A percentile compares a stretch with the other conserved stretches of the same genome.
phyloP scores from a whole-genome alignment of 257 asterid genomes.

The Forsythia suspensa region DNA sequence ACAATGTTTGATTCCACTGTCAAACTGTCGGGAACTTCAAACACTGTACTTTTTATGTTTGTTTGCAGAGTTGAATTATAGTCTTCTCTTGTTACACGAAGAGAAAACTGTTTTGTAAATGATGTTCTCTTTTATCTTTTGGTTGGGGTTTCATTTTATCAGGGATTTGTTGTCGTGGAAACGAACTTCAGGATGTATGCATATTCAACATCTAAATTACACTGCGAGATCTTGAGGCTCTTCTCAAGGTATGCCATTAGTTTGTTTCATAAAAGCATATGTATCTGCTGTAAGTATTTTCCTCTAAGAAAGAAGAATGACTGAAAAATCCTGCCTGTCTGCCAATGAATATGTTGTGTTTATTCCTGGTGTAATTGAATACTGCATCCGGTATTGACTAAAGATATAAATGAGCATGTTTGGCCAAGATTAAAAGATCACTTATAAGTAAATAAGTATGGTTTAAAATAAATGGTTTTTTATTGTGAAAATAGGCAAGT shows the following conservation, averaged over 20 bases:
- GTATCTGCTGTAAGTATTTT: neutral
- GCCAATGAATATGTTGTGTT: neutral
- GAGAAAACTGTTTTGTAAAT: slow-evolving; percentile 11
- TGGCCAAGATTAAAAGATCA: neutral
- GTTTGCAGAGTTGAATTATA: neutral
- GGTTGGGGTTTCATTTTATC: slow-evolving; percentile 24
- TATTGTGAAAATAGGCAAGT: neutral
- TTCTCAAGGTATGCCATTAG: slow-evolving; percentile 65
- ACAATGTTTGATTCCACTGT: slow-evolving; percentile 3
- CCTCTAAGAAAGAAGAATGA: slow-evolving; percentile 10
- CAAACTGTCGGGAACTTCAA: slow-evolving; percentile 4
- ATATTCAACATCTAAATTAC: slow-evolving; percentile 87
- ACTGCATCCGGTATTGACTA: neutral
- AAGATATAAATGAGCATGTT: neutral
- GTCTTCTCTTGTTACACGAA: slow-evolving; percentile 1
- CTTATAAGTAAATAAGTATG: neutral
- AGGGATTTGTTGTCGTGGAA: slow-evolving; percentile 97
- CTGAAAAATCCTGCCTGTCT: neutral
- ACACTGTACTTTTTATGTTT: neutral
- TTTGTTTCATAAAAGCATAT: slow-evolving; percentile 17
- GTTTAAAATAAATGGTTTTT: neutral
- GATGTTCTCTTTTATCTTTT: slow-evolving; percentile 3
- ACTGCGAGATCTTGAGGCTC: slow-evolving; percentile 89
- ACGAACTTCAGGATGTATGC: slow-evolving; percentile 95
- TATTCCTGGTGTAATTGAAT: neutral